Percentiles rank a stretch among this genome's conserved stretches.
These are phyloP conservation scores for Thyridium curvatum DNA, from an alignment of 2,329 filamentous ascomycete genomes.

Conservation along the genomic window DNA sequence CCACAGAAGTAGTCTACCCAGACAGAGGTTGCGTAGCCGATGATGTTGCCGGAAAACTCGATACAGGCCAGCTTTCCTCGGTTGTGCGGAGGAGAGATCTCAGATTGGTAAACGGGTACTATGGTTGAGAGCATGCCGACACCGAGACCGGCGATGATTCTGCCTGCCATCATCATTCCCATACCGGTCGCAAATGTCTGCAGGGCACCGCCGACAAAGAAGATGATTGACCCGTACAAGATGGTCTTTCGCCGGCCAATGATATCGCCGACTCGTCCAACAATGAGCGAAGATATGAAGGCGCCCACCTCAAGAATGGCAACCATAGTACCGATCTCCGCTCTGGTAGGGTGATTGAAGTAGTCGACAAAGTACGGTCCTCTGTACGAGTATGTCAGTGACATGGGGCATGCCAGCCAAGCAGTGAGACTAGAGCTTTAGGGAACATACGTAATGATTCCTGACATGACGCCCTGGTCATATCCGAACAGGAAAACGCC, in stretches of 20 bases:
- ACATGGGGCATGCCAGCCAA: too few species aligned
- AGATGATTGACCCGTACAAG: conserved; percentile 86
- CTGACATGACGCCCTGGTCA: conserved; percentile 52
- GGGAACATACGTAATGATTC: conserved; percentile 55
- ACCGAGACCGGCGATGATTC: conserved; percentile 77
- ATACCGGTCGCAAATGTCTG: conserved; percentile 79
- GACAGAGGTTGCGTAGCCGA: conserved; percentile 90
- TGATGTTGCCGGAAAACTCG: conserved; percentile 95
- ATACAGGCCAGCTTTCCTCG: conserved; percentile 94
- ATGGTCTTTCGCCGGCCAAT: conserved; percentile 88
- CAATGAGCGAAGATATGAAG: conserved; percentile 78
- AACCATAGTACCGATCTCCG: conserved; percentile 93
- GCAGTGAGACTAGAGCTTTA: too few species aligned
- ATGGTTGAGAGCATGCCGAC: conserved; percentile 88
- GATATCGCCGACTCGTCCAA: conserved; percentile 85
- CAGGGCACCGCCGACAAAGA: conserved; percentile 75
- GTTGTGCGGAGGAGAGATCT: conserved; percentile 94
- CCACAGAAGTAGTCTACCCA: conserved; percentile 99
- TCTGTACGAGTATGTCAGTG: conserved; percentile 37
- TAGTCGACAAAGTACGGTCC: conserved; percentile 85
- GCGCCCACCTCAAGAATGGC: conserved; percentile 94
- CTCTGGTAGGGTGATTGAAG: conserved; percentile 80
- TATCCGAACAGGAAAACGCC: conserved; percentile 87
- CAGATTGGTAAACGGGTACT: conserved; percentile 88
- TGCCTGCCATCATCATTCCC: conserved; percentile 81